These are phyloP conservation scores for Micromonas pusilla DNA, from an alignment of 139 green algal genomes.

Conservation along the genomic window DNA sequence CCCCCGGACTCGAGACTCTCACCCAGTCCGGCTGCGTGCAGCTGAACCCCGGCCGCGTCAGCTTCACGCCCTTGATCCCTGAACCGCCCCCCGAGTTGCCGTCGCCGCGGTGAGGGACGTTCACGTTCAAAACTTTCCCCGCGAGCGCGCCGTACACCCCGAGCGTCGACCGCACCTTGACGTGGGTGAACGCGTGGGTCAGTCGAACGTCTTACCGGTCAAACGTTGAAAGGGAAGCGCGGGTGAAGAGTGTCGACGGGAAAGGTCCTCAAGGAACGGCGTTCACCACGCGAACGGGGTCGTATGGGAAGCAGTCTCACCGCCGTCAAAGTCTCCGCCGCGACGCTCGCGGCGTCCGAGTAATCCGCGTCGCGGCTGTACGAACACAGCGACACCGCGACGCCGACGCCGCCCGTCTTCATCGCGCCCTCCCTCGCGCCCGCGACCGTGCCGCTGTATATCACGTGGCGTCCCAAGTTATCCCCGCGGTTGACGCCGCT, in stretches of 20 bases:
- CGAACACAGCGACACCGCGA: background rate
- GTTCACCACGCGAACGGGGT: too few species aligned
- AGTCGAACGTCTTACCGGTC: too few species aligned
- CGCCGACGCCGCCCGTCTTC: background rate
- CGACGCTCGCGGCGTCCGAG: background rate
- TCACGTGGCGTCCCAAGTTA: constrained; percentile 3
- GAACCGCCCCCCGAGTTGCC: too few species aligned
- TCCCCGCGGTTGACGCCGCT: background rate
- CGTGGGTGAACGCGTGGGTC: too few species aligned
- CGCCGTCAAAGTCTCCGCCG: too few species aligned
- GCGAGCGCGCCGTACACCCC: too few species aligned
- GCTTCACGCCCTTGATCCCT: background rate
- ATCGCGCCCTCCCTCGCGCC: constrained; percentile 10
- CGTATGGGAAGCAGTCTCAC: too few species aligned
- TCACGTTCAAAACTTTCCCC: constrained; percentile 5
- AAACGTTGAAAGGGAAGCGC: too few species aligned
- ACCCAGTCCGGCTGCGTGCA: background rate
- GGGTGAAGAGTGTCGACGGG: background rate
- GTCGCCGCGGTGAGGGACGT: background rate
- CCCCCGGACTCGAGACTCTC: background rate
- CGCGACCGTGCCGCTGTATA: constrained; percentile 19
- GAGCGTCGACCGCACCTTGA: too few species aligned
- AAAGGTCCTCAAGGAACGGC: too few species aligned
- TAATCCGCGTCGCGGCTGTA: background rate
- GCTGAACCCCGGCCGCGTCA: background rate